Conservation (phyloP, 2,329 filamentous ascomycete species). For the Emmonsiellopsis sp. region DNA sequence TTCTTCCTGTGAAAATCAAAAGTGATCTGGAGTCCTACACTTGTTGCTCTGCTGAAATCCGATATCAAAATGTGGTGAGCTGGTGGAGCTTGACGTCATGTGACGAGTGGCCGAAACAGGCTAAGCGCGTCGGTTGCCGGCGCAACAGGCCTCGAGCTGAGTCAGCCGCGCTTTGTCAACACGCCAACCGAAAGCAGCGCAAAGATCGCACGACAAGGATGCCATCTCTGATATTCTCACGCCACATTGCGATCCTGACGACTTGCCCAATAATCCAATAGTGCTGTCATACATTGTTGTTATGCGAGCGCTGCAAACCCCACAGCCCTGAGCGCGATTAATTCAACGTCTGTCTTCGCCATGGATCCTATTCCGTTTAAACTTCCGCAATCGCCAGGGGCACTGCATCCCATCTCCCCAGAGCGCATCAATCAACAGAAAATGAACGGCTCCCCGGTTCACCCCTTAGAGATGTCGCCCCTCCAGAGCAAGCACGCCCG, state of each 20-base stretch:
- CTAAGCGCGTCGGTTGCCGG: neutral
- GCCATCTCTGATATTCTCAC: neutral
- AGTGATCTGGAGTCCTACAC: too few relatives aligned
- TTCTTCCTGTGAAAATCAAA: too few relatives aligned
- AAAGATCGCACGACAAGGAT: conserved; percentile 1
- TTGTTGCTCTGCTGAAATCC: too few relatives aligned
- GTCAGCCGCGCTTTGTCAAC: neutral
- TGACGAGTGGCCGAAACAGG: neutral
- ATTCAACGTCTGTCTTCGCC: neutral
- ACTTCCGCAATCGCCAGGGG: conserved; percentile 18
- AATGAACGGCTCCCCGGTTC: conserved; percentile 29
- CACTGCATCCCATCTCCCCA: conserved; percentile 36
- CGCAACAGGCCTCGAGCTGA: neutral
- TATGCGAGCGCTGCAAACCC: neutral
- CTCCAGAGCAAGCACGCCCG: conserved; percentile 28
- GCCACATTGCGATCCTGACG: neutral
- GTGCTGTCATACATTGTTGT: neutral
- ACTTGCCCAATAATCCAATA: neutral
- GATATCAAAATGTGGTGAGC: too few relatives aligned
- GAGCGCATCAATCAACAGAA: conserved; percentile 41
- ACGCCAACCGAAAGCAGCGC: neutral
- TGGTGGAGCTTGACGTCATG: neutral
- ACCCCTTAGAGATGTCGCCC: conserved; percentile 25
- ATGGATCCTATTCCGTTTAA: conserved; percentile 13
- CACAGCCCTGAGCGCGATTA: neutral